These are phyloP conservation scores for Hirsutella minnesotensis DNA, from an alignment of 2,329 filamentous ascomycete species.

Conservation along the genomic window DNA sequence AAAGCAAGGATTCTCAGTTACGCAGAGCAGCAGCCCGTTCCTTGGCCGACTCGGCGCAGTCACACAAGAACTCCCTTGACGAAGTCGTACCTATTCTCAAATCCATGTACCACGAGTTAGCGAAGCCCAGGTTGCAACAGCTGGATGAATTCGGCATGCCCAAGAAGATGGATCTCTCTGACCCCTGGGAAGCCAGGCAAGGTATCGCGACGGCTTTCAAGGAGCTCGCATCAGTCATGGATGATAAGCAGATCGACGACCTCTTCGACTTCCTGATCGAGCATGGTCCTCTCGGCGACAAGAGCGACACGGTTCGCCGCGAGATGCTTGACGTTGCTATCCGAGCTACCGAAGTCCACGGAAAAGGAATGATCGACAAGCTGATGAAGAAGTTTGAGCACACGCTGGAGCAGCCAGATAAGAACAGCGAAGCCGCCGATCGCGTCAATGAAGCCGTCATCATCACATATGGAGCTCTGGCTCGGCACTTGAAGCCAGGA, in stretches of 20 bases:
- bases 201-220: slow-evolving; percentile 82
- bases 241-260: slow-evolving; percentile 55
- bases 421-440: slow-evolving; percentile 70
- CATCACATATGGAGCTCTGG: slow-evolving; percentile 90
- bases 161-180: slow-evolving; percentile 72
- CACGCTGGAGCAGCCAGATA: slow-evolving; percentile 76
- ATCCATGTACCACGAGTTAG: slow-evolving; percentile 61
- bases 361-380: slow-evolving; percentile 70
- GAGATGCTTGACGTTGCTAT: slow-evolving; percentile 91
- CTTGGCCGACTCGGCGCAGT: slow-evolving; percentile 59
- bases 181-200: slow-evolving; percentile 85
- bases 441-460: slow-evolving; percentile 94
- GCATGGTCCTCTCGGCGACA: slow-evolving; percentile 76
- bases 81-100: slow-evolving; percentile 55
- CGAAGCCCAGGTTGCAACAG: slow-evolving; percentile 71
- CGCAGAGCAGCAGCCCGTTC: slow-evolving; percentile 73
- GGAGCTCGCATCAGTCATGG: slow-evolving; percentile 62
- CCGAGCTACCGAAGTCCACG: slow-evolving; percentile 67
- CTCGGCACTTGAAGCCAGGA: slow-evolving; percentile 73
- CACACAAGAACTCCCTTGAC: slow-evolving; percentile 47
- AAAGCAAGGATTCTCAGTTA: slow-evolving; percentile 69
- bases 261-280: slow-evolving; percentile 83
- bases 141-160: slow-evolving; percentile 93
- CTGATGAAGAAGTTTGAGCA: slow-evolving; percentile 88
- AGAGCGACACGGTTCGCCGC: slow-evolving; percentile 61